These are phyloP conservation scores for Psilocybe cubensis DNA, from an alignment of 768 basidiomycete genomes.

Conservation along the genomic window DNA sequence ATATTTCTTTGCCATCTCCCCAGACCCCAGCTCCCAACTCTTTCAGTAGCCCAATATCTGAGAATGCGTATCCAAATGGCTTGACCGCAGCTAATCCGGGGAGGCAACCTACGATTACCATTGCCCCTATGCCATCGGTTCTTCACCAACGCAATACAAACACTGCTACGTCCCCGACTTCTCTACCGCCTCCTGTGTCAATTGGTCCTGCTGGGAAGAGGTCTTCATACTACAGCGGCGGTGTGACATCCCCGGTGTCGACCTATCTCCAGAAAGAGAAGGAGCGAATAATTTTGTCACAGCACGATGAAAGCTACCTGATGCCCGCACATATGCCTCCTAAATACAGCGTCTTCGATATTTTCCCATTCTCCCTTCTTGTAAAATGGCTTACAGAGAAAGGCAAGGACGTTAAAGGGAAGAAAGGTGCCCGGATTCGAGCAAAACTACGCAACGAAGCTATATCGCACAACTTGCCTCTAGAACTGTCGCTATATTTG, in stretches of 20 bases:
- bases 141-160: constrained; percentile 15
- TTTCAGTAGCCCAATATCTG: not conserved
- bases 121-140: constrained; percentile 12
- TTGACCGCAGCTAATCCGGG: constrained; percentile 13
- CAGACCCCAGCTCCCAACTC: not conserved
- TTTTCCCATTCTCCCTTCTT: constrained; percentile 72
- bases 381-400: constrained; percentile 47
- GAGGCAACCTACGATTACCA: constrained; percentile 15
- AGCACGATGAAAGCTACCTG: constrained; percentile 48
- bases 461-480: constrained; percentile 63
- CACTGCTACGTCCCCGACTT: constrained; percentile 11
- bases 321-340: constrained; percentile 62
- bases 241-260: constrained; percentile 25
- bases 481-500: constrained; percentile 72
- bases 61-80: not conserved
- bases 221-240: constrained; percentile 6
- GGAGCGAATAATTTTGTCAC: constrained; percentile 40
- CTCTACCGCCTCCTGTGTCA: constrained; percentile 26
- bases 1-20: not conserved
- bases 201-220: constrained; percentile 16
- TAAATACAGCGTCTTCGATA: constrained; percentile 60
- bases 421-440: constrained; percentile 57
- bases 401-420: constrained; percentile 61
- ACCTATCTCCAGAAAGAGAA: constrained; percentile 15
- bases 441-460: constrained; percentile 50